Base-by-base conservation (phyloP, 2,329 filamentous ascomycete genomes). In the Calonectria pseudoreteaudii region DNA sequence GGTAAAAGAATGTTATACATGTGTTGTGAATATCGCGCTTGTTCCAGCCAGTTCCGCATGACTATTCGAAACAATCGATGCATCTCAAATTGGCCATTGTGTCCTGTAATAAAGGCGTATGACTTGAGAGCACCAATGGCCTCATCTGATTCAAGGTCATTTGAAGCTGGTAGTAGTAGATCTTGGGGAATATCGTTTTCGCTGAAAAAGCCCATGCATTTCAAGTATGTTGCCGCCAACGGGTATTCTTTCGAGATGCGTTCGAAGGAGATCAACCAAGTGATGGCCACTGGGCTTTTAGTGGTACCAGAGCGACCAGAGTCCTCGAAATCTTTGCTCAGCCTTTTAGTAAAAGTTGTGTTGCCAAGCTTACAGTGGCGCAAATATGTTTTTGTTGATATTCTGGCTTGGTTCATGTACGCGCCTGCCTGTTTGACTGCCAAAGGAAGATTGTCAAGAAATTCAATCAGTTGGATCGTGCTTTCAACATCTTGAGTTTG, bases 381-480 rank as follows among this genome's bases (percentile, higher is more conserved):
- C 1, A 85, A 73, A 60, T 85, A 85, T 28, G 70, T 60, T 0
- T 70, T n/a, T 1, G 76, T 75, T 2, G 81, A 70, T 3, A 80
- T 79, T 4, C 56, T 30, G 2, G 44, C 84, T 26, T 76, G 75
- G 65, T 80, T 80, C 68, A 87, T 83, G 67, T 81, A 87, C 10
- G 81, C 79, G 2, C 81, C 80, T 23, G 84, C 84, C 64, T 85
- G 83, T 41, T 70, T 78, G 52, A 86, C 82, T 4, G 84, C 84
- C 1, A 86, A 77, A 0, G 84, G 84, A 8, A 86, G 74, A 50
- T 81, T 62, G 2, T 74, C 71, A 0, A 86, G 78, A 14, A 81
- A 74, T 5, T 80, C 64, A 3, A 87, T 75, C 30, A 86, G 69
- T 20, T 74, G 65, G 26, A 67, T 36, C 6, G 68, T 77, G n/a